A percentile compares a stretch with the other conserved stretches of the same genome.
phyloP scores from a whole-genome alignment of 805 yeast genomes.

The Cyberlindnera euphorbiae region DNA sequence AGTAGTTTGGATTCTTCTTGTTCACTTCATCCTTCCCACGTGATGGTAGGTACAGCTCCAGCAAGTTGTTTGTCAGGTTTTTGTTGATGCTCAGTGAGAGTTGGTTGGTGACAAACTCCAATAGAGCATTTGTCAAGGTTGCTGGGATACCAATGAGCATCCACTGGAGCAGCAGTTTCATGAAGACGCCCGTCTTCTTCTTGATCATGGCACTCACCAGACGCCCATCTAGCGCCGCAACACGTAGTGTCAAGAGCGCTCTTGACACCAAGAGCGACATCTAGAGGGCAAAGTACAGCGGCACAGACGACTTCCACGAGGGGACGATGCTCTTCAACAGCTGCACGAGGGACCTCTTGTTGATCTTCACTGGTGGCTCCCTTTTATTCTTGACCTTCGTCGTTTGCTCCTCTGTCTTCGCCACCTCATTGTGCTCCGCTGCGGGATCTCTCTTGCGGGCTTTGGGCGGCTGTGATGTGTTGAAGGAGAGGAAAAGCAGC shows the following conservation, averaged over 20 bases:
- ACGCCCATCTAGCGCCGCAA: conserved; percentile 82
- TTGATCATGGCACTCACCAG: conserved; percentile 78
- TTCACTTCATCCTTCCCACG: conserved; percentile 28
- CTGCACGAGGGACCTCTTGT: conserved; percentile 12
- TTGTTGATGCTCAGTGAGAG: conserved; percentile 56
- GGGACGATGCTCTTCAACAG: conserved; percentile 20
- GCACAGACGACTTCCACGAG: conserved; percentile 22
- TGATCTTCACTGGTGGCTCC: conserved; percentile 4
- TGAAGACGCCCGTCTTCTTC: conserved; percentile 59
- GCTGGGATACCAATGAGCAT: conserved; percentile 85
- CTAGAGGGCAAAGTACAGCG: conserved; percentile 21
- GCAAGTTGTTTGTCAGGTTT: conserved; percentile 57
- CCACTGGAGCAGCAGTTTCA: conserved; percentile 67
- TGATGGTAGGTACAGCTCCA: conserved; percentile 69
- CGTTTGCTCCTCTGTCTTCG: conserved; percentile 1
- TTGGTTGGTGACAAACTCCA: conserved; percentile 55
- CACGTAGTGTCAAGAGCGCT: conserved; percentile 71
- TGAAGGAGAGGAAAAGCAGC: conserved; percentile 23
- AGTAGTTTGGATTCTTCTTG: conserved; percentile 58
- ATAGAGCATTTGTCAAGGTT: conserved; percentile 66
- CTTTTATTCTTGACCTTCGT: background rate
- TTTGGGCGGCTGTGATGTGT: conserved; percentile 14
- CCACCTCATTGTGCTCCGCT: background rate
- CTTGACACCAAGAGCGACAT: conserved; percentile 52
- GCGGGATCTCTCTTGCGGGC: conserved; percentile 2